A percentile compares a stretch with the other conserved stretches of the same genome.
These are phyloP conservation scores for Chlorella vulgaris DNA, from an alignment of 139 green algal genomes.

Conservation along the genomic window DNA sequence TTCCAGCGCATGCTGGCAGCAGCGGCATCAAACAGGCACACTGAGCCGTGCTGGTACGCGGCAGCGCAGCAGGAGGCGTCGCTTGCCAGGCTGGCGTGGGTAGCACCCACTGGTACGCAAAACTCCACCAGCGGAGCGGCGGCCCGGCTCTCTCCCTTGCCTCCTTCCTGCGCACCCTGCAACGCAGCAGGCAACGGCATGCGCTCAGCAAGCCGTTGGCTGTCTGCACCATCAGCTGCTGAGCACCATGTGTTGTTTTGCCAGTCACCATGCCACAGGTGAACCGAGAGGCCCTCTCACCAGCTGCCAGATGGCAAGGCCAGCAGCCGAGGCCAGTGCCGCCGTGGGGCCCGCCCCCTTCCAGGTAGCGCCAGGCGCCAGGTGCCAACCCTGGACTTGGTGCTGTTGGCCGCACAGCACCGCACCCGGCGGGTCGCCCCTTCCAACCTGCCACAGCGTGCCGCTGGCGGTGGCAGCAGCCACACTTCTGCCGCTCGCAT, in stretches of 20 bases:
- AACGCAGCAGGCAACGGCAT: neutral
- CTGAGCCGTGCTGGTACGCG: neutral
- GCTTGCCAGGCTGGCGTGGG: conserved; percentile 1
- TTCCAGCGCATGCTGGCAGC: conserved; percentile 5
- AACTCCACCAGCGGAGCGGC: conserved; percentile 18
- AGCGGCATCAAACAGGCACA: conserved; percentile 14
- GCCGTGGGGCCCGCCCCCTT: neutral
- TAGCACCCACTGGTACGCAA: neutral
- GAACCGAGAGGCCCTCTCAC: too few relatives aligned
- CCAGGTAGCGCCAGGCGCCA: neutral
- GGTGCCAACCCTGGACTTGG: neutral
- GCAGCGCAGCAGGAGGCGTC: conserved; percentile 8
- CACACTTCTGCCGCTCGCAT: neutral
- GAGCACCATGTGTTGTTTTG: too few relatives aligned
- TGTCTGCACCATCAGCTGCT: neutral
- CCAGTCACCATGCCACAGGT: too few relatives aligned
- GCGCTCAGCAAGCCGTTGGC: neutral
- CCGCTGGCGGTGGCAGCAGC: neutral
- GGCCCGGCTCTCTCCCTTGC: neutral
- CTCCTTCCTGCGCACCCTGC: neutral
- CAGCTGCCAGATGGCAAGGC: conserved; percentile 20
- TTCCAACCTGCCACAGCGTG: conserved; percentile 7
- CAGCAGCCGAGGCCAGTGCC: conserved; percentile 4
- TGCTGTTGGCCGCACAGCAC: conserved; percentile 27
- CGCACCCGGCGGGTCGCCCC: neutral